Evolutionary conservation across 2,329 filamentous ascomycete genomes (phyloP), one percentile per base, ranked within the genome.

Genomic region (Thielaviopsis musarum): DNA sequence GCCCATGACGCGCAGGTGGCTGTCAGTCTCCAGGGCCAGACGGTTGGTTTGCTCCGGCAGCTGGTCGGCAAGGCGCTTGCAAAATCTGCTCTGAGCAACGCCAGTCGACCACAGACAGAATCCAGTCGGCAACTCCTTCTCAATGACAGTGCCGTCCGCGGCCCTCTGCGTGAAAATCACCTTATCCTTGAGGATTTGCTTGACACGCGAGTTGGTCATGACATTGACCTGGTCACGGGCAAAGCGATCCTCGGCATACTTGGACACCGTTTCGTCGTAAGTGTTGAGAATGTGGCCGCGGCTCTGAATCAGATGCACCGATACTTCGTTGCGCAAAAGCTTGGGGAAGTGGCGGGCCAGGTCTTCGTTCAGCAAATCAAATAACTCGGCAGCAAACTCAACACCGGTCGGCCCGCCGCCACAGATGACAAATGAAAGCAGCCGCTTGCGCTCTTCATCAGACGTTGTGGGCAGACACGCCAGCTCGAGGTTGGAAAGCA

Each of bases 31-130:
- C 9, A 98, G 79, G 2, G 94, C 93, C 68, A 93, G 91, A 48
- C 80, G 82, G 73, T 98, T 98, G 64, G 82, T 90, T 70, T 98
- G 93, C 15, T 74, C 72, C 4, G 85, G 76, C 2, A 98, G 81
- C 66, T 89, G 87, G n/a, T 79, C 74, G 2, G 91, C 84, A 28
- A 98, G 74, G 19, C 75, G 84, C 70, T 89, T 81, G 68, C 82
- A 87, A 64, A 98, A 83, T 26, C 87, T 80, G 4, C 88, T 87
- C 69, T 95, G 93, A 0, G 91, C 77, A 51, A 98, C 91, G 62
- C 93, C 93, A 0, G 93, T 98, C 0, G 93, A 97, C 93, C 93
- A 98, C 15, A 98, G 77, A 66, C 93, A 97, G 74, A 98, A 95
- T 28, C 90, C 93, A 76, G 89, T 91, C 0, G 93, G 91, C 0